Percentiles rank a stretch among this genome's conserved stretches.
Evolutionary conservation across 345 rosid species (phyloP).

Genomic region (Trapa incisa): DNA sequence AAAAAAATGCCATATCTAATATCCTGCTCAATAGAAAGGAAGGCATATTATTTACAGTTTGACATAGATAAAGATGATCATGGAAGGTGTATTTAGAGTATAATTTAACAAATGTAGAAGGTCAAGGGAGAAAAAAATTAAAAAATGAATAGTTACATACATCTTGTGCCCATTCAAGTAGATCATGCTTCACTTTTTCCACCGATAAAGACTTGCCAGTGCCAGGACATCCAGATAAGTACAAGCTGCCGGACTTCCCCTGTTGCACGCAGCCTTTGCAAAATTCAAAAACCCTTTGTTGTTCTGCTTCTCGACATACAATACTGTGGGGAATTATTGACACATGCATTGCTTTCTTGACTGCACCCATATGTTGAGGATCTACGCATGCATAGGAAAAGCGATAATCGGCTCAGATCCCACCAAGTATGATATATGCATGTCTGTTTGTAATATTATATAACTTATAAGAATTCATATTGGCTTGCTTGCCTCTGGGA

Average conservation of each 20-base stretch:
- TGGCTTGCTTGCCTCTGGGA: conserved; percentile 38
- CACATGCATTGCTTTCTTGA: conserved; percentile 67
- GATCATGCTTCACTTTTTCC: conserved; percentile 46
- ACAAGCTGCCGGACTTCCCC: conserved; percentile 65
- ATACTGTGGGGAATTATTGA: conserved; percentile 49
- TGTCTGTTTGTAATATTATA: background rate
- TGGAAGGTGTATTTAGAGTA: no score
- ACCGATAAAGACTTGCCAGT: conserved; percentile 78
- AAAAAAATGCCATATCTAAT: background rate
- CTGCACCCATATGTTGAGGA: conserved; percentile 45
- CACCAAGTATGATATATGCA: background rate
- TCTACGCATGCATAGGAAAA: conserved; percentile 22
- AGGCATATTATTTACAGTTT: background rate
- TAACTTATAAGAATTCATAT: background rate
- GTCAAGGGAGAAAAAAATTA: background rate
- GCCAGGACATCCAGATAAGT: conserved; percentile 76
- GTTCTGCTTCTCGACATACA: conserved; percentile 77
- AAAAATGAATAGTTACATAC: conserved; percentile 17
- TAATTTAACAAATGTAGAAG: background rate
- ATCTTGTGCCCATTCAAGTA: conserved; percentile 54
- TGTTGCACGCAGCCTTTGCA: conserved; percentile 45
- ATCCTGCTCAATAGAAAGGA: background rate
- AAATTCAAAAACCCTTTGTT: conserved; percentile 46
- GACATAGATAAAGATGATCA: background rate
- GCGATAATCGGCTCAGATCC: background rate